Conservation (phyloP, 1,284 basidiomycete genomes). For the Malassezia restricta region DNA sequence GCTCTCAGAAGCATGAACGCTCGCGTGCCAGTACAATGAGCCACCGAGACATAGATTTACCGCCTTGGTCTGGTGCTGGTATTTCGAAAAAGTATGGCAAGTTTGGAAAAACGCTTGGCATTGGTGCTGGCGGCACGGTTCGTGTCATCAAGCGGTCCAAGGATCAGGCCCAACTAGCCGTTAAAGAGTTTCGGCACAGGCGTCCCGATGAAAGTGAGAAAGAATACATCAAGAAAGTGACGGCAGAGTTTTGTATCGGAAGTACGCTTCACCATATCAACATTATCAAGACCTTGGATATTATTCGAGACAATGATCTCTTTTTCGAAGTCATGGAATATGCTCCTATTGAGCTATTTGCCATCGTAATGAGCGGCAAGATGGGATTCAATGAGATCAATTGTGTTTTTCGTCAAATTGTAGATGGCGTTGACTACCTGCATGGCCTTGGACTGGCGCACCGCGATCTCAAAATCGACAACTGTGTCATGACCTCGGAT, state of each 20-base stretch:
- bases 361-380: constrained; percentile 97
- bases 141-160: constrained; percentile 72
- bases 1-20: background rate
- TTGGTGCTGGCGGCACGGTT: constrained; percentile 93
- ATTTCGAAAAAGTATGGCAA: constrained; percentile 97
- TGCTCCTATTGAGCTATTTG: constrained; percentile 94
- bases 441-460: constrained; percentile 95
- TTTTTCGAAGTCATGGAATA: constrained; percentile 86
- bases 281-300: constrained; percentile 96
- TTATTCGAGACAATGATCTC: constrained; percentile 91
- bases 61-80: constrained; percentile 60
- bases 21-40: background rate
- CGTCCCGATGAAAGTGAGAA: constrained; percentile 76
- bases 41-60: constrained; percentile 39
- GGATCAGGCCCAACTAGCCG: constrained; percentile 65
- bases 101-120: constrained; percentile 89
- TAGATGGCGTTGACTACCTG: constrained; percentile 93
- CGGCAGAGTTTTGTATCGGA: constrained; percentile 95
- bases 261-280: constrained; percentile 72
- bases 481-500: constrained; percentile 90
- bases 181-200: constrained; percentile 91
- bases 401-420: constrained; percentile 97
- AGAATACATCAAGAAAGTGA: constrained; percentile 98
- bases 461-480: constrained; percentile 96
- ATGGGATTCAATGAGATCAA: constrained; percentile 97